phyloP scores from a whole-genome alignment of 306 rosid genomes.

The Medicago ruthenica region DNA sequence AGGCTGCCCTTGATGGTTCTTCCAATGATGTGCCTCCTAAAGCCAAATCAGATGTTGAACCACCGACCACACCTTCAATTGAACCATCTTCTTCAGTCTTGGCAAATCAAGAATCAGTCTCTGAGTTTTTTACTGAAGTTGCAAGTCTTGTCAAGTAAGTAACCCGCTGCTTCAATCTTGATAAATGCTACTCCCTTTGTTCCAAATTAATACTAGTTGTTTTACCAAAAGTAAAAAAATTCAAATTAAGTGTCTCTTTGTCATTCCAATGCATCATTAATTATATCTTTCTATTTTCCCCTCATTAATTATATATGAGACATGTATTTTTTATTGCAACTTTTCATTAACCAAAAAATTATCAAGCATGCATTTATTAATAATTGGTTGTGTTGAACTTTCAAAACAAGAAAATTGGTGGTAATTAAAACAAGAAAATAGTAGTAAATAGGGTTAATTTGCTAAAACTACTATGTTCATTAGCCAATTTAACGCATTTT shows the following conservation, averaged over 20 bases:
- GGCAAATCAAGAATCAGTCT: slow-evolving; percentile 68
- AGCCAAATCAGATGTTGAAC: slow-evolving; percentile 51
- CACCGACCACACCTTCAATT: slow-evolving; percentile 40
- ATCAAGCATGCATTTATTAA: neutral
- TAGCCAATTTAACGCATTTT: neutral
- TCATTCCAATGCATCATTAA: neutral
- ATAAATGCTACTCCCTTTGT: neutral
- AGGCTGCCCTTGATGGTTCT: slow-evolving; percentile 67
- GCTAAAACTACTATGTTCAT: neutral
- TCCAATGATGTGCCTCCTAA: slow-evolving; percentile 52
- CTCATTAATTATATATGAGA: neutral
- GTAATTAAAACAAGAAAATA: too few relatives aligned
- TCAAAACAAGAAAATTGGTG: neutral
- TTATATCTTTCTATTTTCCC: neutral
- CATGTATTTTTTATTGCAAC: too few relatives aligned
- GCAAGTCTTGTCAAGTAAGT: slow-evolving; percentile 76
- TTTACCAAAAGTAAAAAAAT: neutral
- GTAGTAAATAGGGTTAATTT: neutral
- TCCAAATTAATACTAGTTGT: neutral
- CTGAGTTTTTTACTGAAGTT: slow-evolving; percentile 72
- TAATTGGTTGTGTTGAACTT: neutral
- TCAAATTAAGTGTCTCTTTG: neutral
- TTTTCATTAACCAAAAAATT: neutral
- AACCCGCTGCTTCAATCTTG: slow-evolving; percentile 3
- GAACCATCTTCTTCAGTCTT: slow-evolving; percentile 49